These are phyloP conservation scores for Sugiyamaella grinbergsii DNA, from an alignment of 1,139 yeast species.

Conservation along the genomic window DNA sequence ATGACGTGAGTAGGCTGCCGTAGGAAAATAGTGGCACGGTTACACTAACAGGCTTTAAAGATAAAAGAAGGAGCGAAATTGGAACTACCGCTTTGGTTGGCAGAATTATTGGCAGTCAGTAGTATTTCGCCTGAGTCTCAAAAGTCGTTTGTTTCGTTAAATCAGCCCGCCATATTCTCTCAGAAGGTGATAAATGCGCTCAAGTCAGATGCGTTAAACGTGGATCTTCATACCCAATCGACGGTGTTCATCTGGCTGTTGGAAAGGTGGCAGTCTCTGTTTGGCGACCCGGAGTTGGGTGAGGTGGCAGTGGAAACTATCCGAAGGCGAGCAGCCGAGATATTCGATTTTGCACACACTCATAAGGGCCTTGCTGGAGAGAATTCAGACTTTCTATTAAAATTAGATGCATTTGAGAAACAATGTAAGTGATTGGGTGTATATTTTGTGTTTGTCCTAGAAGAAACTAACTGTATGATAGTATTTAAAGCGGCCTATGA, in stretches of 20 bases:
- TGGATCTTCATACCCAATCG: conserved; percentile 69
- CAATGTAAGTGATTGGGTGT: conserved; percentile 36
- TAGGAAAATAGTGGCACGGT: not conserved
- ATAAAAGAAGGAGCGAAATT: conserved; percentile 65
- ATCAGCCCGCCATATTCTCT: conserved; percentile 68
- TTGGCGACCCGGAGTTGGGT: conserved; percentile 64
- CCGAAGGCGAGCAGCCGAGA: conserved; percentile 64
- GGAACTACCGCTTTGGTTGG: conserved; percentile 89
- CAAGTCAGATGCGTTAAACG: conserved; percentile 66
- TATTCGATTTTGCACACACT: conserved; percentile 71
- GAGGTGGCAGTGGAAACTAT: conserved; percentile 56
- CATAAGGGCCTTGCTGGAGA: conserved; percentile 42
- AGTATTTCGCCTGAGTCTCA: conserved; percentile 44
- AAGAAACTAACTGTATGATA: conserved; percentile 18
- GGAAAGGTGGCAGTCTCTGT: conserved; percentile 72
- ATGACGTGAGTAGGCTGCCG: conserved; percentile 44
- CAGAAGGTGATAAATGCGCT: conserved; percentile 74
- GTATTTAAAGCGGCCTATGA: conserved; percentile 62
- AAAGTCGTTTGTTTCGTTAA: conserved; percentile 64
- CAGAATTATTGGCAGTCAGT: conserved; percentile 65
- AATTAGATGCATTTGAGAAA: conserved; percentile 77
- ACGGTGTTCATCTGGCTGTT: conserved; percentile 69
- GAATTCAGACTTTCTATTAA: conserved; percentile 54
- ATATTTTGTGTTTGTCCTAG: not conserved
- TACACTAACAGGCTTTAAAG: conserved; percentile 30